These are phyloP conservation scores for Hygrocybe coccinea DNA, from an alignment of 768 basidiomycete species.

Conservation along the genomic window DNA sequence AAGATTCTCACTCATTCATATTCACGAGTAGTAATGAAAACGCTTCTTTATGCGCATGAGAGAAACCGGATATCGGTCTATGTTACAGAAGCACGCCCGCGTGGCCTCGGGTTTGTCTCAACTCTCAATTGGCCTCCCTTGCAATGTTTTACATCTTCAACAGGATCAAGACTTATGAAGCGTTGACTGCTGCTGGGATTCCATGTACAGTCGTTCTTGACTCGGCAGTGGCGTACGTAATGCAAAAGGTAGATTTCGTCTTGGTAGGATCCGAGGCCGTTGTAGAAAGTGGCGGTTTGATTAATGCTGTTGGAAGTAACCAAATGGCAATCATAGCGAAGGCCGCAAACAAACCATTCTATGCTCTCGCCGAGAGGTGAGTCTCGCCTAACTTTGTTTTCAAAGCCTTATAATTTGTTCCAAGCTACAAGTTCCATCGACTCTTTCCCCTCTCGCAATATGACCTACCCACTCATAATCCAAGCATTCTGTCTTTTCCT, in stretches of 20 bases:
- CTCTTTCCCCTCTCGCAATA: conserved; percentile 90
- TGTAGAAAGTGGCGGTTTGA: conserved; percentile 82
- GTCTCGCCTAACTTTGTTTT: neutral
- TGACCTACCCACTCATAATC: conserved; percentile 79
- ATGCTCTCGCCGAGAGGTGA: conserved; percentile 88
- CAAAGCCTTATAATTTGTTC: conserved; percentile 16
- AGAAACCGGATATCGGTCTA: conserved; percentile 79
- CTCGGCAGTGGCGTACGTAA: conserved; percentile 93
- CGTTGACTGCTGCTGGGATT: conserved; percentile 82
- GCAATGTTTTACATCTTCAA: conserved; percentile 10
- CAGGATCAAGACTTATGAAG: conserved; percentile 88
- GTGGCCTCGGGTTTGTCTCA: conserved; percentile 70
- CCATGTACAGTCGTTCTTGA: conserved; percentile 94
- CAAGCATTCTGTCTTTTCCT: conserved; percentile 70
- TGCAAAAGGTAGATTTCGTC: conserved; percentile 93
- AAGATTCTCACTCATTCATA: conserved; percentile 97
- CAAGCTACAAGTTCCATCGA: conserved; percentile 95
- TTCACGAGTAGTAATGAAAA: conserved; percentile 92
- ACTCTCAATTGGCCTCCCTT: conserved; percentile 13
- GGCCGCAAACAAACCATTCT: conserved; percentile 91
- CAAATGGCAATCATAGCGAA: conserved; percentile 96
- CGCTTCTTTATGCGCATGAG: conserved; percentile 83
- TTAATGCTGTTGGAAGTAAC: conserved; percentile 92
- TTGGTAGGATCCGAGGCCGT: conserved; percentile 98
- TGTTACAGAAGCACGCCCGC: conserved; percentile 92